Evolutionary conservation across 2,329 filamentous ascomycete genomes (phyloP).

Genomic region (Aureobasidium sp.): DNA sequence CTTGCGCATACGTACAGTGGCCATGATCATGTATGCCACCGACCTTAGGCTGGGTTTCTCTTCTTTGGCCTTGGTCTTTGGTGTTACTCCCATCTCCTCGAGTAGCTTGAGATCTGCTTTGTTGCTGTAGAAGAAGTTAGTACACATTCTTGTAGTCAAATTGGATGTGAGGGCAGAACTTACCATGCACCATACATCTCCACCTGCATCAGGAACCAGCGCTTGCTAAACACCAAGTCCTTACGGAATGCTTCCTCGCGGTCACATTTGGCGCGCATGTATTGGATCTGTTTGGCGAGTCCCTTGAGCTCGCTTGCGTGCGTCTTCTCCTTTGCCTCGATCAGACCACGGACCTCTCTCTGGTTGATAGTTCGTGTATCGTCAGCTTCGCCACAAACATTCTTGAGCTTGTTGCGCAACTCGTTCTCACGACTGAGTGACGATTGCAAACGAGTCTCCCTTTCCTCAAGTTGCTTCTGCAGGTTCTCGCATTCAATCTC

Average conservation of each 20-base stretch:
- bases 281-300: conserved; percentile 81
- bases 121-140: conserved; percentile 55
- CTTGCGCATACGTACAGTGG: conserved; percentile 43
- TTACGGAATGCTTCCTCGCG: conserved; percentile 73
- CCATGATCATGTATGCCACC: conserved; percentile 42
- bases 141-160: not conserved
- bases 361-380: conserved; percentile 17
- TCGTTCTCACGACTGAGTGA: conserved; percentile 26
- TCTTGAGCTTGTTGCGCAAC: conserved; percentile 25
- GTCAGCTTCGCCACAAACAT: conserved; percentile 15
- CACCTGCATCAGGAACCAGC: conserved; percentile 68
- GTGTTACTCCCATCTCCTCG: conserved; percentile 66
- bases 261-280: conserved; percentile 72
- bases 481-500: conserved; percentile 33
- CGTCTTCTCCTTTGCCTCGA: conserved; percentile 48
- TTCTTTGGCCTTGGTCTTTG: conserved; percentile 36
- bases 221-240: conserved; percentile 80
- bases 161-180: conserved; percentile 31
- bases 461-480: conserved; percentile 26
- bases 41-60: conserved; percentile 39
- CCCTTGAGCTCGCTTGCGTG: conserved; percentile 73
- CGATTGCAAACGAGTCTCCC: conserved; percentile 23
- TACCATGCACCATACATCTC: conserved; percentile 87
- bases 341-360: conserved; percentile 23
- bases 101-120: conserved; percentile 82